Evolutionary conservation across 1,284 basidiomycete species (phyloP).

Genomic region (Cutaneotrichosporon sp.): DNA sequence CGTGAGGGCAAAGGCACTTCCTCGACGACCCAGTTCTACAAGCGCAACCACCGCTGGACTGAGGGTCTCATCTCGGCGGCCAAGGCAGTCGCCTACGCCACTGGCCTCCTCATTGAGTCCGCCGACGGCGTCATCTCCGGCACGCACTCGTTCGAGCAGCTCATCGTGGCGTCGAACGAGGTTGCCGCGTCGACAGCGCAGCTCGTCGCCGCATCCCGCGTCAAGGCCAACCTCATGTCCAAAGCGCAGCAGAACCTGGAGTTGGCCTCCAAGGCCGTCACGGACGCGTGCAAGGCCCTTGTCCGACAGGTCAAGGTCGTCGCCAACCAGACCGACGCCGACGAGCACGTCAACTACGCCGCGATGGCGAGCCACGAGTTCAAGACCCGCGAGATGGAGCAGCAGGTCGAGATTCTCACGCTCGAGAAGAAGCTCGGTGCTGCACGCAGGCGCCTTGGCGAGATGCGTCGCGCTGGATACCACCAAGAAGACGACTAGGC

Average conservation of each 20-base stretch:
- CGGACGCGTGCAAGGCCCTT: slow-evolving; percentile 95
- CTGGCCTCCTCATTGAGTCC: slow-evolving; percentile 92
- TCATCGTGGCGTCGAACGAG: slow-evolving; percentile 98
- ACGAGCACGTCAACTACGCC: slow-evolving; percentile 83
- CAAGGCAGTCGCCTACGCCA: slow-evolving; percentile 95
- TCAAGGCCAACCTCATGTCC: slow-evolving; percentile 97
- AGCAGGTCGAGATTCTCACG: slow-evolving; percentile 95
- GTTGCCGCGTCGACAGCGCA: slow-evolving; percentile 96
- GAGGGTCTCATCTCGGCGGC: slow-evolving; percentile 98
- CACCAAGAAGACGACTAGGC: slow-evolving; percentile 41
- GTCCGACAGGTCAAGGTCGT: slow-evolving; percentile 96
- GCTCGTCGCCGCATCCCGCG: slow-evolving; percentile 94
- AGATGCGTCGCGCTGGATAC: slow-evolving; percentile 82
- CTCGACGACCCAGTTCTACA: slow-evolving; percentile 95
- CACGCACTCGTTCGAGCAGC: slow-evolving; percentile 93
- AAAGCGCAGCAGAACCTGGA: slow-evolving; percentile 96
- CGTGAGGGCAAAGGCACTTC: slow-evolving; percentile 88
- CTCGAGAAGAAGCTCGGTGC: slow-evolving; percentile 92
- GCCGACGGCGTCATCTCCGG: slow-evolving; percentile 97
- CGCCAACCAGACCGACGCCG: slow-evolving; percentile 71
- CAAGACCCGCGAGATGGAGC: slow-evolving; percentile 97
- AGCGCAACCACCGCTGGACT: slow-evolving; percentile 99
- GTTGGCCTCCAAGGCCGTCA: slow-evolving; percentile 94
- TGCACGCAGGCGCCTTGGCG: slow-evolving; percentile 75
- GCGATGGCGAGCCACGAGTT: slow-evolving; percentile 92